Base-by-base conservation (phyloP, 1,139 yeast genomes). In the Blastobotrys arbuscula region DNA sequence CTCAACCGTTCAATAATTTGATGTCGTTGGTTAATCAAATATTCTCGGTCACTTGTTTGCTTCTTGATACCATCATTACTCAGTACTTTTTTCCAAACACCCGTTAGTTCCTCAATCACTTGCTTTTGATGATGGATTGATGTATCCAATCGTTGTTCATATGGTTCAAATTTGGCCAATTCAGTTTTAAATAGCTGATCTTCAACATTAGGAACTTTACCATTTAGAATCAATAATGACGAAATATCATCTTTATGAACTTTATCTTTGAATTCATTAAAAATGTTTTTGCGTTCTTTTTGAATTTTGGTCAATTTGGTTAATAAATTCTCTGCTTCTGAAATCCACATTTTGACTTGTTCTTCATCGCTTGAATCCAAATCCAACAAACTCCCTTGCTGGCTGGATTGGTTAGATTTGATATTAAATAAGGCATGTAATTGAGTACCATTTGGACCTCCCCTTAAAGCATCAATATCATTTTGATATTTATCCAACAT, bases 191-290 rank as follows among this genome's bases (percentile, higher is more conserved):
- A 90, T 19, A 87, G 74, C 34, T 72, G 68, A 26, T 72, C 69
- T 54, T 84, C 92, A 39, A 74, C 72, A 19, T 79, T 80, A 13
- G 75, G 66, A 31, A 76, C 72, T 47, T 78, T 77, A 56, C 81
- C 79, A 63, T 86, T 84, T 56, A 84, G 69, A 3, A 92, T 77
- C 35, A 92, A 72, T 23, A 84, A 73, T 50, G 85, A 82, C 0
- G 96, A 84, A 46, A 90, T 88, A 62, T 92, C 97, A 65, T 92
- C 98, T 19, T 77, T 74, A 59, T 84, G 95, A 38, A 87, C 82
- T 48, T 77, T 78, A 7, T 72, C 75, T 62, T 88, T 89, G 61
- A 90, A 73, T 44, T 81, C 87, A 2, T 74, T 74, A 40, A 86
- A 71, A 2, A 84, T 74, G 41, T 79, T 73, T 18, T 70, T 66